A percentile compares a stretch with the other conserved stretches of the same genome.
Evolutionary conservation across 805 yeast species (phyloP).

Genomic region (Lipomyces kockii): DNA sequence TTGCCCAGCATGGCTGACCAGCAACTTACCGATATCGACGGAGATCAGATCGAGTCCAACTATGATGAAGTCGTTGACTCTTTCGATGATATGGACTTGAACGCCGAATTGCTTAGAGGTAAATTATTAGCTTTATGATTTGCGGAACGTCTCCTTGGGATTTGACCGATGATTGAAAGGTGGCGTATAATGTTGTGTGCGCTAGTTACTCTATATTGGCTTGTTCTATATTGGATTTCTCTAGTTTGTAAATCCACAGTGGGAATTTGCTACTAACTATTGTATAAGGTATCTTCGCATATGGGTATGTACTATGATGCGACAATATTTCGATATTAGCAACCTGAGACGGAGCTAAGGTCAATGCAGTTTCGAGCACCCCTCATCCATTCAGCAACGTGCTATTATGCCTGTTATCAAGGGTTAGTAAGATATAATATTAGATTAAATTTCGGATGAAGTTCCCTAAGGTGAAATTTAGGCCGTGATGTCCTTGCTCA

Average conservation of each 20-base stretch:
- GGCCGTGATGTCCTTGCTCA: slow-evolving; percentile 91
- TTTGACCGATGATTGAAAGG: not conserved
- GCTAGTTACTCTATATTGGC: not conserved
- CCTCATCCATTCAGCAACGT: slow-evolving; percentile 97
- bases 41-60: slow-evolving; percentile 75
- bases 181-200: not conserved
- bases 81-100: slow-evolving; percentile 76
- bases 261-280: not conserved
- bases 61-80: slow-evolving; percentile 85
- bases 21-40: slow-evolving; percentile 33
- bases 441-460: not conserved
- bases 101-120: slow-evolving; percentile 73
- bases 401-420: slow-evolving; percentile 93
- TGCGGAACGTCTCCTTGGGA: not conserved
- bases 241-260: not conserved
- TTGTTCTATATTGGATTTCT: not conserved
- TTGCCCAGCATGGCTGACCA: slow-evolving; percentile 36
- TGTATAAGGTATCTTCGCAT: slow-evolving; percentile 35
- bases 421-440: slow-evolving; percentile 50
- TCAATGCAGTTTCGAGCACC: slow-evolving; percentile 86
- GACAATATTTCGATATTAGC: not conserved
- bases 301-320: slow-evolving; percentile 31
- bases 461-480: slow-evolving; percentile 1
- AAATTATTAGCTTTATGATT: slow-evolving; percentile 9
- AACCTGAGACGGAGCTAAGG: not conserved